Percentiles rank a stretch among this genome's conserved stretches.
Evolutionary conservation across 805 yeast species (phyloP).

Genomic region (Maudiozyma turicensis): DNA sequence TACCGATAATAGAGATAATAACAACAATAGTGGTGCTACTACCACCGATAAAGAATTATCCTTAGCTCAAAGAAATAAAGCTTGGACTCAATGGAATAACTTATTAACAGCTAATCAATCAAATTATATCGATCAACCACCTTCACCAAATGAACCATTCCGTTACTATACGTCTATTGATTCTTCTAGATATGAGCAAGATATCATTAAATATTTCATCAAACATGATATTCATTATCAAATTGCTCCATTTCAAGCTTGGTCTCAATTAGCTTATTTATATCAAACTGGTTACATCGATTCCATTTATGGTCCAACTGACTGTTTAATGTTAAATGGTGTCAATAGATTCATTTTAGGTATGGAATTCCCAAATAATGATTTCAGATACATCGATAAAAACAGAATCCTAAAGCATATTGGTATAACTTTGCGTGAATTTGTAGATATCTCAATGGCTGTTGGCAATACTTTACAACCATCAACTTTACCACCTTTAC

Average conservation of each 20-base stretch:
- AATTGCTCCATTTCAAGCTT: conserved; percentile 75
- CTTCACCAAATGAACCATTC: conserved; percentile 37
- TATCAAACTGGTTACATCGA: conserved; percentile 49
- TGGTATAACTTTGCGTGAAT: conserved; percentile 50
- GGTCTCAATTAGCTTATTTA: conserved; percentile 71
- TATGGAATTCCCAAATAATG: conserved; percentile 56
- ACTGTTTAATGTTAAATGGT: conserved; percentile 49
- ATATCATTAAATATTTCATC: conserved; percentile 48
- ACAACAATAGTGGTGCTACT: not conserved
- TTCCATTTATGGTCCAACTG: conserved; percentile 78
- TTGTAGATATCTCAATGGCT: conserved; percentile 65
- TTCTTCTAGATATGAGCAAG: conserved; percentile 41
- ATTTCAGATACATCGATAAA: conserved; percentile 59
- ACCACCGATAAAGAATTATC: conserved; percentile 21
- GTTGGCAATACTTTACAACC: conserved; percentile 76
- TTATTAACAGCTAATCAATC: conserved; percentile 26
- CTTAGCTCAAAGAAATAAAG: conserved; percentile 36
- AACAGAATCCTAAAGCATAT: conserved; percentile 50
- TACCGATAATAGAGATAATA: not conserved
- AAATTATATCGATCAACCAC: conserved; percentile 29
- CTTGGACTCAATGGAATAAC: conserved; percentile 38
- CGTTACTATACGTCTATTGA: conserved; percentile 44
- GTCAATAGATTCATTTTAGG: conserved; percentile 65
- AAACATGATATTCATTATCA: conserved; percentile 51
- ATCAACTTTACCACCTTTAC: conserved; percentile 42